Evolutionary conservation across 2,329 filamentous ascomycete species (phyloP).

Genomic region (Xylariaceae sp.): DNA sequence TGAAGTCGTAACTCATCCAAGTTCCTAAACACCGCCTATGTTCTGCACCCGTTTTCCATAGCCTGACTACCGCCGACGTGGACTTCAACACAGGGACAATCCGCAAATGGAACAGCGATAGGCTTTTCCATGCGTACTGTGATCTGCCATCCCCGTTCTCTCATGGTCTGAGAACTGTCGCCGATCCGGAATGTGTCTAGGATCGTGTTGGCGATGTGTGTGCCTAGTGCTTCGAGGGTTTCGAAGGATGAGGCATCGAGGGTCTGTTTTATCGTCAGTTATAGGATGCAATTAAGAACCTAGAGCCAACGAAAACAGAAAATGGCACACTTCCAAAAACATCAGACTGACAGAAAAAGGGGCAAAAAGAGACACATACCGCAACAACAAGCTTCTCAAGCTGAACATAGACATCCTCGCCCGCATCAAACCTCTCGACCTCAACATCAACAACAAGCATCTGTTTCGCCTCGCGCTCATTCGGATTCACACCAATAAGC

Average conservation of each 20-base stretch:
- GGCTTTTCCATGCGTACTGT: slow-evolving; percentile 65
- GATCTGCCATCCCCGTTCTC: slow-evolving; percentile 46
- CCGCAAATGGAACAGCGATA: slow-evolving; percentile 66
- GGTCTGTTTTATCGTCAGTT: slow-evolving; percentile 33
- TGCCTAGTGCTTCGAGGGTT: slow-evolving; percentile 58
- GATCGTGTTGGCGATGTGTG: slow-evolving; percentile 43
- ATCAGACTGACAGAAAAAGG: not conserved
- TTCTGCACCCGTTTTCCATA: not conserved
- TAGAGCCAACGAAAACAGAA: not conserved
- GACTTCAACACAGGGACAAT: slow-evolving; percentile 64
- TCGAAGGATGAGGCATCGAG: slow-evolving; percentile 55
- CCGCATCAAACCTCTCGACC: slow-evolving; percentile 48
- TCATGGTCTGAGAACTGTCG: slow-evolving; percentile 33
- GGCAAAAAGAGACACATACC: slow-evolving; percentile 36
- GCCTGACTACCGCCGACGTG: slow-evolving; percentile 26
- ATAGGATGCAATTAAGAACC: no score
- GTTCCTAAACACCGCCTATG: not conserved
- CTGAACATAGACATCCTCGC: slow-evolving; percentile 46
- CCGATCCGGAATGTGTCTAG: slow-evolving; percentile 38
- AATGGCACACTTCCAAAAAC: not conserved
- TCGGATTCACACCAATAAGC: slow-evolving; percentile 66
- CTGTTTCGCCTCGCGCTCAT: slow-evolving; percentile 64
- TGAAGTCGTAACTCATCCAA: no score
- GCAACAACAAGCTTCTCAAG: slow-evolving; percentile 58
- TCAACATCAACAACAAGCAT: slow-evolving; percentile 59